These are phyloP conservation scores for Peziza echinospora DNA, from an alignment of 495 filamentous ascomycete genomes.

Conservation along the genomic window DNA sequence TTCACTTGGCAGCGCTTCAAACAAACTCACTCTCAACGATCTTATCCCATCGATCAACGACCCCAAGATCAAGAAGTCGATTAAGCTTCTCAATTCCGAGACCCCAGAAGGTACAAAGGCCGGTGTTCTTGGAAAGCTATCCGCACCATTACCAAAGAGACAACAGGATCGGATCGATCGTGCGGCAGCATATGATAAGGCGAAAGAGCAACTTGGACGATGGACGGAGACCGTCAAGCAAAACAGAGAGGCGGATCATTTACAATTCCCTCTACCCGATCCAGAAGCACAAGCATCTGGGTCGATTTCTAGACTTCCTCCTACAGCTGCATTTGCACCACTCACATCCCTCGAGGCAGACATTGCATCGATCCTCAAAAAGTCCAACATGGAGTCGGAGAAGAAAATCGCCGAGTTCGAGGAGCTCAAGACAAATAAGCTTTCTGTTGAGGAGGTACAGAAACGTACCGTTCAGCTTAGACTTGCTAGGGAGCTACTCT, in stretches of 20 bases:
- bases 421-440: conserved; percentile 41
- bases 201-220: conserved; percentile 67
- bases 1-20: conserved; percentile 22
- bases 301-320: conserved; percentile 9
- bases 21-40: conserved; percentile 64
- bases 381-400: conserved; percentile 36
- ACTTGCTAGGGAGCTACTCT: conserved; percentile 60
- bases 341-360: conserved; percentile 62
- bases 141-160: conserved; percentile 65
- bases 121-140: conserved; percentile 48
- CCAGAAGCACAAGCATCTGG: conserved; percentile 25
- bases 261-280: conserved; percentile 72
- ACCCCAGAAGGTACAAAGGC: conserved; percentile 30
- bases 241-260: conserved; percentile 75
- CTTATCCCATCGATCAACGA: conserved; percentile 54
- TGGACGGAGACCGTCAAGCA: conserved; percentile 92
- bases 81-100: conserved; percentile 38
- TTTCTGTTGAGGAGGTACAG: conserved; percentile 49
- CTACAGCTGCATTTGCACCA: conserved; percentile 34
- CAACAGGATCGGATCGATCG: conserved; percentile 78
- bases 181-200: conserved; percentile 68
- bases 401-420: conserved; percentile 46
- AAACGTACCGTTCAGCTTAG: conserved; percentile 54
- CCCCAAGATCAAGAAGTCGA: conserved; percentile 51
- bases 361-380: conserved; percentile 68